phyloP scores from a whole-genome alignment of 306 rosid genomes.

The Gleditsia sinensis region DNA sequence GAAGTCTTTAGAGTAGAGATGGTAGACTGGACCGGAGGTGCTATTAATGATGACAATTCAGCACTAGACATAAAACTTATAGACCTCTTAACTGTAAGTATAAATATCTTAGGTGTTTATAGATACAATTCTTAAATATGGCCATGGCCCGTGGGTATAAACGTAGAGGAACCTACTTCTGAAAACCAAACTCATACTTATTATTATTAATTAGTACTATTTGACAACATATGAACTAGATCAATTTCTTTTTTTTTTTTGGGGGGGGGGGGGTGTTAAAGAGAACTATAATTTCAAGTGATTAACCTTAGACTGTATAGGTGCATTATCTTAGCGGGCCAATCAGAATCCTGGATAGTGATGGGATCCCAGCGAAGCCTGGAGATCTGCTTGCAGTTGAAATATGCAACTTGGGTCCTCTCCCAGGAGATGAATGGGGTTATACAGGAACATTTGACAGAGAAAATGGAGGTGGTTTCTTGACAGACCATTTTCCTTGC shows the following conservation, averaged over 20 bases:
- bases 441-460: constrained; percentile 87
- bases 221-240: background rate
- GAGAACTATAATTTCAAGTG: background rate
- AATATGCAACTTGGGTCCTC: constrained; percentile 91
- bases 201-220: too few relatives aligned
- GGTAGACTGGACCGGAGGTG: constrained; percentile 88
- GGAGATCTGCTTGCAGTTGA: constrained; percentile 89
- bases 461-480: constrained; percentile 94
- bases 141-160: too few relatives aligned
- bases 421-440: constrained; percentile 95
- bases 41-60: constrained; percentile 64
- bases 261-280: too few relatives aligned
- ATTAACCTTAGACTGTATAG: constrained; percentile 39
- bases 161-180: background rate
- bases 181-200: background rate
- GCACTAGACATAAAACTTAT: constrained; percentile 62
- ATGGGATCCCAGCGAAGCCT: constrained; percentile 79
- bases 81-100: constrained; percentile 75
- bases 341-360: constrained; percentile 64
- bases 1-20: constrained; percentile 73
- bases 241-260: too few relatives aligned
- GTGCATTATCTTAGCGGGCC: constrained; percentile 91
- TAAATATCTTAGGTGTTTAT: background rate
- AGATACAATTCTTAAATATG: too few relatives aligned
- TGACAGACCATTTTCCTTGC: constrained; percentile 81